Conservation (phyloP, 108 stramenopile species). For the Pinguiococcus pyrenoidosus region DNA sequence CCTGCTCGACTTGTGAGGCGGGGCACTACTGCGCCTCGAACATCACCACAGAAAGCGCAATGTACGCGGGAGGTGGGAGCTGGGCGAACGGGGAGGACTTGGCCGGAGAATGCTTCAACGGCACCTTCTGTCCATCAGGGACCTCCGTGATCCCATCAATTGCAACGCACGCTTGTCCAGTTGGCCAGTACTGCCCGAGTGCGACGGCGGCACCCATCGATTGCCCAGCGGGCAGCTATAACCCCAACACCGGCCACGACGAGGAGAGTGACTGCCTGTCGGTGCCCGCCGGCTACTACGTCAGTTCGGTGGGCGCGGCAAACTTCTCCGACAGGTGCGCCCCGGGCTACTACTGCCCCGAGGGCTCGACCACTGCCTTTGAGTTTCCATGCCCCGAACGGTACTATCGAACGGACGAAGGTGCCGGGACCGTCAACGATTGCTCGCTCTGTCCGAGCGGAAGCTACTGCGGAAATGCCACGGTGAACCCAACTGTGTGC, state of each 20-base stretch:
- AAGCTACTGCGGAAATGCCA: too few relatives aligned
- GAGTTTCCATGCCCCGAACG: too few relatives aligned
- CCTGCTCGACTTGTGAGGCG: conserved; percentile 28
- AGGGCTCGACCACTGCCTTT: conserved; percentile 19
- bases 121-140: conserved; percentile 24
- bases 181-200: conserved; percentile 33
- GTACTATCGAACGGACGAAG: too few relatives aligned
- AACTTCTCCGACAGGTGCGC: conserved; percentile 22
- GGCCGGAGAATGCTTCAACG: conserved; percentile 19
- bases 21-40: conserved; percentile 27
- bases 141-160: too few relatives aligned
- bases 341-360: conserved; percentile 43
- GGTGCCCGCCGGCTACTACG: conserved; percentile 29
- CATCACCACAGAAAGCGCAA: conserved; percentile 7
- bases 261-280: conserved; percentile 10
- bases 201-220: conserved; percentile 1
- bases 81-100: conserved; percentile 6
- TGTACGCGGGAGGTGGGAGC: conserved; percentile 12
- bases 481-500: too few relatives aligned
- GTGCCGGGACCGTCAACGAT: too few relatives aligned
- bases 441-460: too few relatives aligned
- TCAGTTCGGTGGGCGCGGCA: not conserved
- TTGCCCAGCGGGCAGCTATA: conserved; percentile 38
- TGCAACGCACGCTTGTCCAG: conserved; percentile 15
- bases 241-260: conserved; percentile 18